phyloP scores from a whole-genome alignment of 1,284 basidiomycete genomes.

The Takashimella tepidaria region DNA sequence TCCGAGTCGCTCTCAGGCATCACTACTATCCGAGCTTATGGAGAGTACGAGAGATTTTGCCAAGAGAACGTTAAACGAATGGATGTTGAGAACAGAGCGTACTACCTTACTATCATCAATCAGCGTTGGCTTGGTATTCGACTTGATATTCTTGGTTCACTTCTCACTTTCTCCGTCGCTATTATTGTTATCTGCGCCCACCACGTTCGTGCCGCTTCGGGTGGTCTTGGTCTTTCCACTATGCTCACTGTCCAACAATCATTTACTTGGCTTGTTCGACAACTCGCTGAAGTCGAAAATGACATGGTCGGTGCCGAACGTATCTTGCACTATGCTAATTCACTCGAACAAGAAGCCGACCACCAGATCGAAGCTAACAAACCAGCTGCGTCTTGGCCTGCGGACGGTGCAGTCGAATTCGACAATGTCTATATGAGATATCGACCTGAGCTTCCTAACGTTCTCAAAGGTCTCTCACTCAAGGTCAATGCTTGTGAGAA shows the following conservation, averaged over 20 bases:
- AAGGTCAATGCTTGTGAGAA: slow-evolving; percentile 51
- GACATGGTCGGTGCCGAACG: slow-evolving; percentile 89
- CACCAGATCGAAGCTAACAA: slow-evolving; percentile 59
- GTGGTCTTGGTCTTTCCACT: slow-evolving; percentile 52
- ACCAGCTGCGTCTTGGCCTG: slow-evolving; percentile 64
- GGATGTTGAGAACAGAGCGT: slow-evolving; percentile 84
- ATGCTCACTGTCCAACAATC: slow-evolving; percentile 51
- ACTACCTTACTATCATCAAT: slow-evolving; percentile 63
- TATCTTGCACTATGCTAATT: slow-evolving; percentile 61
- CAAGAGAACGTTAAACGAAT: slow-evolving; percentile 69
- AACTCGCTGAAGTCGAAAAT: slow-evolving; percentile 80
- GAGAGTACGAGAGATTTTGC: slow-evolving; percentile 64
- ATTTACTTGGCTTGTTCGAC: slow-evolving; percentile 78
- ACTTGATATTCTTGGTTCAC: slow-evolving; percentile 73
- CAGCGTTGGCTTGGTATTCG: slow-evolving; percentile 84
- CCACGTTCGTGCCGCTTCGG: slow-evolving; percentile 70
- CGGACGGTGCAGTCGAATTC: slow-evolving; percentile 45
- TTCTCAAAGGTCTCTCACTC: slow-evolving; percentile 58
- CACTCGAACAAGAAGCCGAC: slow-evolving; percentile 72
- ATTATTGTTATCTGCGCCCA: slow-evolving; percentile 70
- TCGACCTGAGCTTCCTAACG: slow-evolving; percentile 51
- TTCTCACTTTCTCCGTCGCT: slow-evolving; percentile 72
- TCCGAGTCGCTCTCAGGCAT: slow-evolving; percentile 82
- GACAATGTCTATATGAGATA: slow-evolving; percentile 50
- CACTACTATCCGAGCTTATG: slow-evolving; percentile 81